Evolutionary conservation across 306 rosid genomes (phyloP).

Genomic region (Inga laurina): DNA sequence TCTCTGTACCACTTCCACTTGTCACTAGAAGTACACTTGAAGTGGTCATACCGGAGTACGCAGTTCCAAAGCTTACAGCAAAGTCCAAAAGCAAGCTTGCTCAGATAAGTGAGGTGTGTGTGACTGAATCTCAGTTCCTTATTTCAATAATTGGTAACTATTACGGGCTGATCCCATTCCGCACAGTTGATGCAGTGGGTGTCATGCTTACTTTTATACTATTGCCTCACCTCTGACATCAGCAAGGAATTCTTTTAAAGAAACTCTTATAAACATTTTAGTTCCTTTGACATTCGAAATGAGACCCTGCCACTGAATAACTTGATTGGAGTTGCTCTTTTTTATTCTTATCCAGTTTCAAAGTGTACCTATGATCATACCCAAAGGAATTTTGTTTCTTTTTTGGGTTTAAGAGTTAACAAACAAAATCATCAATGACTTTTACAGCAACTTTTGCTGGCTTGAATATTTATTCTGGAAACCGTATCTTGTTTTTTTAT

Average conservation of each 20-base stretch:
- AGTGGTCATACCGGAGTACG: slow-evolving; percentile 90
- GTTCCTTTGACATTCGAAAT: slow-evolving; percentile 19
- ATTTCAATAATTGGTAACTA: slow-evolving; percentile 17
- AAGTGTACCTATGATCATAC: slow-evolving; percentile 2
- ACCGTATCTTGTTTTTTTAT: slow-evolving; percentile 10
- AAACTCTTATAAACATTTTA: background rate
- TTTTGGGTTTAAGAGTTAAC: background rate
- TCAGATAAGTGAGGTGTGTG: slow-evolving; percentile 90
- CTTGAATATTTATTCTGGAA: slow-evolving; percentile 2
- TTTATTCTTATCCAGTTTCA: background rate
- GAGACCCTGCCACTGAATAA: background rate
- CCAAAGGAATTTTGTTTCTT: background rate
- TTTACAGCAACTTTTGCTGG: background rate
- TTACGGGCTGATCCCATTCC: background rate
- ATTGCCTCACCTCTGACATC: background rate
- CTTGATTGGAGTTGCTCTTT: slow-evolving; percentile 10
- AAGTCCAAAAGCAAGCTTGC: slow-evolving; percentile 93
- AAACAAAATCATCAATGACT: background rate
- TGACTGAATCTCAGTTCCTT: slow-evolving; percentile 27
- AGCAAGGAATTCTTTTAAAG: background rate
- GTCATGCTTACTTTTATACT: background rate
- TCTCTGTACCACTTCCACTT: slow-evolving; percentile 84
- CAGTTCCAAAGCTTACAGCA: slow-evolving; percentile 85
- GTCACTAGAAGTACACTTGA: slow-evolving; percentile 95
- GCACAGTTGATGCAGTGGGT: background rate